A percentile compares a stretch with the other conserved stretches of the same genome.
Conservation (phyloP, 768 basidiomycete species). For the Rhodotorula toruloides region DNA sequence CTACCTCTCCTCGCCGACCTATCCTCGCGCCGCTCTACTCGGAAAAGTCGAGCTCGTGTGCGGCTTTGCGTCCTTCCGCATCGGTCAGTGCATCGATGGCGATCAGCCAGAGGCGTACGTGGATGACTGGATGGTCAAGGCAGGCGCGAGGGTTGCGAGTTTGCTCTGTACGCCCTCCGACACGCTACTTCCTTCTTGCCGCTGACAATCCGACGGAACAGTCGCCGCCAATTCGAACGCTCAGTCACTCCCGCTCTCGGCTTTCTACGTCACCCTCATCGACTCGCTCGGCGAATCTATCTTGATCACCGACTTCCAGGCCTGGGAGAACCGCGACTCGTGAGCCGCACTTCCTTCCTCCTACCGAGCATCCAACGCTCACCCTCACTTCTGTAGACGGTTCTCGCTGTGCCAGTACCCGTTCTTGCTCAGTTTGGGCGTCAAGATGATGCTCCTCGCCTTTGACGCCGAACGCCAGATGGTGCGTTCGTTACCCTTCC, state of each 20-base stretch:
- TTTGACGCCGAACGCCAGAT: conserved; percentile 35
- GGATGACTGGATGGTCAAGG: conserved; percentile 20
- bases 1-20: conserved; percentile 10
- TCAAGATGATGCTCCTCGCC: conserved; percentile 27
- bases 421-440: conserved; percentile 35
- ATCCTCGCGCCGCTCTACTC: conserved; percentile 1
- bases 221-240: not conserved
- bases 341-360: not conserved
- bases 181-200: not conserved
- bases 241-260: conserved; percentile 3
- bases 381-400: not conserved
- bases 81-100: not conserved
- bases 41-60: conserved; percentile 17
- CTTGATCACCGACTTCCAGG: conserved; percentile 12
- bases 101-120: not conserved
- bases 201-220: not conserved
- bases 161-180: conserved; percentile 7
- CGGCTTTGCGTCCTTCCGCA: not conserved
- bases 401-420: conserved; percentile 40
- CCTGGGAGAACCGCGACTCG: conserved; percentile 12
- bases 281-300: conserved; percentile 26
- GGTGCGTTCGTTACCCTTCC: not conserved
- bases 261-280: conserved; percentile 30
- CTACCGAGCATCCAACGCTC: not conserved
- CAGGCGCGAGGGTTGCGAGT: conserved; percentile 13